These are phyloP conservation scores for Casuarina glauca DNA, from an alignment of 306 rosid genomes.

Conservation along the genomic window DNA sequence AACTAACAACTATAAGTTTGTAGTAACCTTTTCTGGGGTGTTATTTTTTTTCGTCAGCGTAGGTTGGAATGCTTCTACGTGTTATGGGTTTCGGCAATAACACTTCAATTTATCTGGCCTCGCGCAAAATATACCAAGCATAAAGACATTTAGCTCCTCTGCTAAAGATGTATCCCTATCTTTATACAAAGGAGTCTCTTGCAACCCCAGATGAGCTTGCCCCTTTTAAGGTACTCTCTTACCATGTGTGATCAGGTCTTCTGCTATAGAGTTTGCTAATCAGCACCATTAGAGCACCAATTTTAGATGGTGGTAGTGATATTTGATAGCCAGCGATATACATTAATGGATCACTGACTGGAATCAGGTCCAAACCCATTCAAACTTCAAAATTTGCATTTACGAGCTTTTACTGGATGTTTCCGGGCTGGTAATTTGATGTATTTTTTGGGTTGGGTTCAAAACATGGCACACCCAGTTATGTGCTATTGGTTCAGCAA, in stretches of 20 bases:
- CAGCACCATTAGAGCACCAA: background rate
- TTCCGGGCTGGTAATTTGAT: background rate
- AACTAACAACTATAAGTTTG: background rate
- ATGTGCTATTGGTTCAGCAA: background rate
- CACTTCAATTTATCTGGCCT: slow-evolving; percentile 84
- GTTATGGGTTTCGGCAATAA: slow-evolving; percentile 90
- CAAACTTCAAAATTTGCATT: background rate
- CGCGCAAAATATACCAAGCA: slow-evolving; percentile 76
- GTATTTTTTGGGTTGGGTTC: background rate
- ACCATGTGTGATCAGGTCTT: background rate
- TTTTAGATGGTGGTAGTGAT: background rate
- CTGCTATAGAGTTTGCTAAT: background rate
- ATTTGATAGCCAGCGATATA: background rate
- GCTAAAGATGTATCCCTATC: slow-evolving; percentile 75
- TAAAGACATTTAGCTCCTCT: slow-evolving; percentile 83
- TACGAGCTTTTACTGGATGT: too few species aligned
- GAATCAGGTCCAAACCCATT: background rate
- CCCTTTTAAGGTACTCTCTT: slow-evolving; percentile 59
- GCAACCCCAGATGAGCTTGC: slow-evolving; percentile 80
- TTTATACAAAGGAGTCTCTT: slow-evolving; percentile 88
- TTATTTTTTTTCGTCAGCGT: slow-evolving; percentile 34
- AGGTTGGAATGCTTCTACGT: slow-evolving; percentile 95
- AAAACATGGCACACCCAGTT: too few species aligned
- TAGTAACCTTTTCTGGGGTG: slow-evolving; percentile 22
- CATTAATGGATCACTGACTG: too few species aligned